A percentile compares a stretch with the other conserved stretches of the same genome.
phyloP scores from a whole-genome alignment of 768 basidiomycete species.

The Lentinula aciculospora region DNA sequence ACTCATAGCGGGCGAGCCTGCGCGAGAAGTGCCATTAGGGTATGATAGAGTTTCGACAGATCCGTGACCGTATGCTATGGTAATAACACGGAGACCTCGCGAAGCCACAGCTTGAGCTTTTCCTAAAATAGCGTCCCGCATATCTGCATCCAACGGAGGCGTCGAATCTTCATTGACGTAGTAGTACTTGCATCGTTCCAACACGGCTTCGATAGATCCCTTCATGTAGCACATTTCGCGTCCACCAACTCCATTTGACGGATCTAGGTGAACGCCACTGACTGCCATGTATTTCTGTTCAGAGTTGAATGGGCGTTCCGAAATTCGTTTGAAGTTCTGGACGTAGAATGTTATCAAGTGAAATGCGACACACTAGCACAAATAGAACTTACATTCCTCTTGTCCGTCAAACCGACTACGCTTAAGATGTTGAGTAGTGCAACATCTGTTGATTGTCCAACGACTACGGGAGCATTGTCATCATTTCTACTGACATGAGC shows the following conservation, averaged over 20 bases:
- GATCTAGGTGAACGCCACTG: conserved; percentile 58
- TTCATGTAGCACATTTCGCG: conserved; percentile 88
- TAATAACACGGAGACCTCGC: conserved; percentile 80
- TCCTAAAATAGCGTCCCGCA: conserved; percentile 58
- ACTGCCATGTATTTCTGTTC: conserved; percentile 94
- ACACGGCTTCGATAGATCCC: conserved; percentile 84
- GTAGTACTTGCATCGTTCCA: conserved; percentile 85
- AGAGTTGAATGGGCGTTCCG: conserved; percentile 88
- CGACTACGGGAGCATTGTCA: conserved; percentile 48
- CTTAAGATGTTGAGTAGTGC: conserved; percentile 79
- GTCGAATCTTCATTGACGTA: conserved; percentile 88
- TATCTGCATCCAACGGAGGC: conserved; percentile 66
- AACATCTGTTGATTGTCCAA: conserved; percentile 92
- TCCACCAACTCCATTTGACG: conserved; percentile 25
- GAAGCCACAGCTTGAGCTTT: conserved; percentile 70
- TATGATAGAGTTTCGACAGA: conserved; percentile 36
- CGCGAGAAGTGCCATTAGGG: conserved; percentile 19
- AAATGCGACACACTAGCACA: neutral
- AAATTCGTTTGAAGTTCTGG: conserved; percentile 63
- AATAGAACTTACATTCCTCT: conserved; percentile 54
- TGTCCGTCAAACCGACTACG: conserved; percentile 62
- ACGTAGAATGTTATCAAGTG: neutral
- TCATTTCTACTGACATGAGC: conserved; percentile 60
- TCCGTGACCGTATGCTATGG: conserved; percentile 86
- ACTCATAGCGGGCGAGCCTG: conserved; percentile 17